A percentile compares a stretch with the other conserved stretches of the same genome.
Conservation (phyloP, 495 filamentous ascomycete genomes). For the Penicillium salamii region DNA sequence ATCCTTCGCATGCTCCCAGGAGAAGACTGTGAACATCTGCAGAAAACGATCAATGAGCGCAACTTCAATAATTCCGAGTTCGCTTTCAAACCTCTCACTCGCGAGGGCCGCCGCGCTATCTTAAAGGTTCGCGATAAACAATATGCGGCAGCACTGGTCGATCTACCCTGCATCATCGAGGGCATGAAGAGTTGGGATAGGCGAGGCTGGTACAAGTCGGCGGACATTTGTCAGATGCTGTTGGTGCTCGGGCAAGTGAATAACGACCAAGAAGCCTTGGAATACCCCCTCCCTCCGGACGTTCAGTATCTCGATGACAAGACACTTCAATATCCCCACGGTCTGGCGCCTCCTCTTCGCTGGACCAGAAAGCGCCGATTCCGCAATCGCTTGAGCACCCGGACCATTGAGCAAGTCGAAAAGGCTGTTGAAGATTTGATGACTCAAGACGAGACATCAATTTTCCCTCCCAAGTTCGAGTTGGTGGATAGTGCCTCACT, state of each 20-base stretch:
- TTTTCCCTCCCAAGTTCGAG: slow-evolving; percentile 56
- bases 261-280: slow-evolving; percentile 70
- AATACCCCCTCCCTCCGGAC: slow-evolving; percentile 60
- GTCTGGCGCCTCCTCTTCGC: slow-evolving; percentile 87
- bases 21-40: slow-evolving; percentile 77
- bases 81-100: slow-evolving; percentile 72
- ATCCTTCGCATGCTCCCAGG: slow-evolving; percentile 86
- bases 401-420: slow-evolving; percentile 86
- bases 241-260: slow-evolving; percentile 69
- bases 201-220: slow-evolving; percentile 86
- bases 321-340: slow-evolving; percentile 81
- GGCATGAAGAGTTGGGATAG: slow-evolving; percentile 96
- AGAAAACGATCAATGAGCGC: slow-evolving; percentile 65
- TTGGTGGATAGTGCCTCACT: slow-evolving; percentile 61
- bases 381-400: slow-evolving; percentile 68
- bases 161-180: slow-evolving; percentile 89
- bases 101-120: slow-evolving; percentile 69
- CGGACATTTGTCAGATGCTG: slow-evolving; percentile 95
- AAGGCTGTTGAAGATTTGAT: slow-evolving; percentile 75
- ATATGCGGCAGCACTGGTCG: slow-evolving; percentile 81
- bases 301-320: slow-evolving; percentile 57
- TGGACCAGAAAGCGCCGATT: slow-evolving; percentile 84
- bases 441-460: slow-evolving; percentile 58
- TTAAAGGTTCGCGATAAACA: slow-evolving; percentile 64
- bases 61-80: slow-evolving; percentile 69